Conservation (phyloP, 2,329 filamentous ascomycete species). For the Claviceps arundinis region DNA sequence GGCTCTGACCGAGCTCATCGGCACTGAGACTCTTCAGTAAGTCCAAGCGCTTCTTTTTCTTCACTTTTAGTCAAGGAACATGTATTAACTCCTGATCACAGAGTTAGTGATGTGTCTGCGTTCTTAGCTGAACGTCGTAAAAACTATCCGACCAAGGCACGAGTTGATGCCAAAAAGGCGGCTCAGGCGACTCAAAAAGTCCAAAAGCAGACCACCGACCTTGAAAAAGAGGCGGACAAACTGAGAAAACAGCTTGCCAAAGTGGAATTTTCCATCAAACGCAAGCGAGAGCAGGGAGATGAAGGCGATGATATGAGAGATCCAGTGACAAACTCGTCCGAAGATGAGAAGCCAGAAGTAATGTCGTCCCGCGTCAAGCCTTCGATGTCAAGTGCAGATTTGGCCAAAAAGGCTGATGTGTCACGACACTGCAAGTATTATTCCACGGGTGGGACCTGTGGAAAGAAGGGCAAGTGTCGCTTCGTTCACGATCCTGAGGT, state of each 20-base stretch:
- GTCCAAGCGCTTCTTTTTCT: conserved; percentile 12
- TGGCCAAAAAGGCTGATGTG: conserved; percentile 45
- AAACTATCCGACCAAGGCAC: conserved; percentile 66
- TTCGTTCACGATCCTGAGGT: conserved; percentile 55
- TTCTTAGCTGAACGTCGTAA: conserved; percentile 74
- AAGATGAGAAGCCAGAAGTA: conserved; percentile 46
- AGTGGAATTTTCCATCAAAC: conserved; percentile 56
- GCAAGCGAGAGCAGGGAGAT: conserved; percentile 54
- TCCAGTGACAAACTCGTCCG: conserved; percentile 37
- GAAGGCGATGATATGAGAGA: conserved; percentile 53
- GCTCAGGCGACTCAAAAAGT: conserved; percentile 30
- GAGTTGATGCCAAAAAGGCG: conserved; percentile 50
- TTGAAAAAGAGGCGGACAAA: conserved; percentile 48
- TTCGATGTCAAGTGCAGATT: conserved; percentile 24
- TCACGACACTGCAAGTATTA: conserved; percentile 59
- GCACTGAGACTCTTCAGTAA: conserved; percentile 42
- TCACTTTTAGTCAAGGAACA: not conserved
- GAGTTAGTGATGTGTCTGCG: conserved; percentile 55
- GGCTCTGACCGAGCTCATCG: conserved; percentile 41
- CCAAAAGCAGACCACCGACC: conserved; percentile 47
- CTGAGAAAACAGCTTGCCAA: conserved; percentile 52
- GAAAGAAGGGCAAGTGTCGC: conserved; percentile 64
- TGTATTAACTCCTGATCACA: conserved; percentile 12
- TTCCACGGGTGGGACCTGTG: conserved; percentile 54
- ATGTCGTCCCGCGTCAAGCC: conserved; percentile 33